Conservation (phyloP, 768 basidiomycete genomes). For the Fomitopsis serialis region DNA sequence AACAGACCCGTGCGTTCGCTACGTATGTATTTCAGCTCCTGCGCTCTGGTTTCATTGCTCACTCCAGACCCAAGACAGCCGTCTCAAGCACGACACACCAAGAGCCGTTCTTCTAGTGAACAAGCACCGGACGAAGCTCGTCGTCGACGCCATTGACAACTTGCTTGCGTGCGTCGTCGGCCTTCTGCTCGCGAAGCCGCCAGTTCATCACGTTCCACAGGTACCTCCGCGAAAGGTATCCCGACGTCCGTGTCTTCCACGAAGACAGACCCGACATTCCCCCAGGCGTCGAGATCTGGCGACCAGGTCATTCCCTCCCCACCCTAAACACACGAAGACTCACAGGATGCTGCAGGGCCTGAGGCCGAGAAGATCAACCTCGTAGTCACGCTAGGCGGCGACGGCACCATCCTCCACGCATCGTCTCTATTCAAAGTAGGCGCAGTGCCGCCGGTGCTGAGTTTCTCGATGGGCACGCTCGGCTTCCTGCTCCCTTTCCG, state of each 20-base stretch:
- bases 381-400: conserved; percentile 88
- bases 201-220: conserved; percentile 10
- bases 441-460: conserved; percentile 88
- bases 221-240: conserved; percentile 26
- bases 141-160: conserved; percentile 70
- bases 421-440: conserved; percentile 86
- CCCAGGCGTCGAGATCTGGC: conserved; percentile 47
- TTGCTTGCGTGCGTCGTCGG: conserved; percentile 52
- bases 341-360: conserved; percentile 27
- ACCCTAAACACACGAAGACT: not conserved
- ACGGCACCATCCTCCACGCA: conserved; percentile 92
- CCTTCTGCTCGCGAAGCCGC: not conserved
- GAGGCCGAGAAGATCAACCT: conserved; percentile 68
- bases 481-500: conserved; percentile 94
- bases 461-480: conserved; percentile 89
- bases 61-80: not conserved
- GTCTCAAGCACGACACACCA: conserved; percentile 20
- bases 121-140: conserved; percentile 73
- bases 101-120: conserved; percentile 73
- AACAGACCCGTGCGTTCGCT: not conserved
- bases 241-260: conserved; percentile 25
- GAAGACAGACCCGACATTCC: conserved; percentile 44
- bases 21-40: not conserved
- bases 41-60: too few species aligned
- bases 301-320: conserved; percentile 38